Base-by-base conservation (phyloP, 2,329 filamentous ascomycete genomes). In the Sporothrix humicola region DNA sequence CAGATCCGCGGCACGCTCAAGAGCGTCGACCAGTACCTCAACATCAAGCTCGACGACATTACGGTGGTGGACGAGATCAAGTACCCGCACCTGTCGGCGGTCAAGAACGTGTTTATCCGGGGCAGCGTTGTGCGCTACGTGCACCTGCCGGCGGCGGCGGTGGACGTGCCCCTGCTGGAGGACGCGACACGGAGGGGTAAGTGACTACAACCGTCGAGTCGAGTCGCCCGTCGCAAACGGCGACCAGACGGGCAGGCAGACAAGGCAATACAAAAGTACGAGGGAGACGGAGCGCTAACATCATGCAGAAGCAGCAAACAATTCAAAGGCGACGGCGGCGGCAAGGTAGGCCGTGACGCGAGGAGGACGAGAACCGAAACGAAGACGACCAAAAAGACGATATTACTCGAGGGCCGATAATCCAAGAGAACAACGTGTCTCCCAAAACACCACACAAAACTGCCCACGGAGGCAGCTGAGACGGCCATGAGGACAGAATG, bases 21-120 rank as follows among this genome's bases (percentile, higher is more conserved):
- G 87, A 97, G 93, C 80, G 95, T 99, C 77, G 96, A 99, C 82
- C 96, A 98, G 85, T 99, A 97, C 84, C 90, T 99, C 80, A 99
- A 99, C 85, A 98, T 99, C 85, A 98, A 98, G 87, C 90, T 99
- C 69, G 96, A 99, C 80, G 94, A 98, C 80, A 97, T 98, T 75
- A 88, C 91, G 76, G 95, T 98, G 46, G 88, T 97, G 37, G 95
- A 99, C 77, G 94, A 98, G 84, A 85, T 96, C 80, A 94, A 95
- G 83, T 98, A 98, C 82, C 96, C 96, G 69, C 96, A 99, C 83
- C 84, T 99, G 87, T 90, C 87, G 82, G 89, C 94, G 20, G 94
- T 97, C 77, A 97, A 97, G 85, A 97, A 97, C 80, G 94, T 97
- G 83, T 98, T 98, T 81, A 97, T 98, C 79, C 89, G 95, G 79